These are phyloP conservation scores for Xylariaceae sp. DNA, from an alignment of 2,329 filamentous ascomycete genomes.

Conservation along the genomic window DNA sequence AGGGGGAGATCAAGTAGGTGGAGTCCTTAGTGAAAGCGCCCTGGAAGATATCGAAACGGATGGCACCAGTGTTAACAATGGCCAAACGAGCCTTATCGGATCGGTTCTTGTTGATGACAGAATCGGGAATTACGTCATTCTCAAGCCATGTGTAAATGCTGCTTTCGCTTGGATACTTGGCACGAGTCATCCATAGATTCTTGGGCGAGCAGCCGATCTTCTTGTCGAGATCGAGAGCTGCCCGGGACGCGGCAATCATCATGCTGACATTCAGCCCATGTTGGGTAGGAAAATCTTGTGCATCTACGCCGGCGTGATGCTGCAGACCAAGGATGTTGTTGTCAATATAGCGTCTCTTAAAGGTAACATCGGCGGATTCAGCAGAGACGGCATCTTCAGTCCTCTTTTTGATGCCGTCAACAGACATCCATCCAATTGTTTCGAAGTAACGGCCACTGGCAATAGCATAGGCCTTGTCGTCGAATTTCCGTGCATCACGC, in stretches of 20 bases:
- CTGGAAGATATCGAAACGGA: conserved; percentile 94
- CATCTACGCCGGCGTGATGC: conserved; percentile 70
- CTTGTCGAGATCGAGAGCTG: conserved; percentile 65
- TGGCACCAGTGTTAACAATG: conserved; percentile 81
- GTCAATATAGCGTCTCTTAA: conserved; percentile 82
- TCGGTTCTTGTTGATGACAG: conserved; percentile 54
- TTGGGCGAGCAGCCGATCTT: conserved; percentile 77
- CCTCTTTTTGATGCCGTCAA: conserved; percentile 55
- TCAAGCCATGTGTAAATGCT: conserved; percentile 82
- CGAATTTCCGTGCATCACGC: conserved; percentile 75
- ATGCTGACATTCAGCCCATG: conserved; percentile 66
- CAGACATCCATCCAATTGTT: conserved; percentile 89
- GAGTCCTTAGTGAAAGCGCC: conserved; percentile 85
- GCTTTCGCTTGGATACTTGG: conserved; percentile 63
- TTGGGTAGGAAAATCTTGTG: conserved; percentile 67
- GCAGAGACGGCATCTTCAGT: conserved; percentile 30
- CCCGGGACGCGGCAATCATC: conserved; percentile 64
- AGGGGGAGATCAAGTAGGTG: conserved; percentile 82
- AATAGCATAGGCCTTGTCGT: conserved; percentile 70
- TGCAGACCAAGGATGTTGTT: conserved; percentile 84
- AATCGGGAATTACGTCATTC: conserved; percentile 64
- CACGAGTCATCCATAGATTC: conserved; percentile 75
- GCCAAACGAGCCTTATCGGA: conserved; percentile 61
- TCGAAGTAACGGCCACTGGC: conserved; percentile 92
- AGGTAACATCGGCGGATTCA: conserved; percentile 44